Percentiles rank a stretch among this genome's conserved stretches.
Conservation (phyloP, 2,329 filamentous ascomycete genomes). For the Talaromyces verruculosus region DNA sequence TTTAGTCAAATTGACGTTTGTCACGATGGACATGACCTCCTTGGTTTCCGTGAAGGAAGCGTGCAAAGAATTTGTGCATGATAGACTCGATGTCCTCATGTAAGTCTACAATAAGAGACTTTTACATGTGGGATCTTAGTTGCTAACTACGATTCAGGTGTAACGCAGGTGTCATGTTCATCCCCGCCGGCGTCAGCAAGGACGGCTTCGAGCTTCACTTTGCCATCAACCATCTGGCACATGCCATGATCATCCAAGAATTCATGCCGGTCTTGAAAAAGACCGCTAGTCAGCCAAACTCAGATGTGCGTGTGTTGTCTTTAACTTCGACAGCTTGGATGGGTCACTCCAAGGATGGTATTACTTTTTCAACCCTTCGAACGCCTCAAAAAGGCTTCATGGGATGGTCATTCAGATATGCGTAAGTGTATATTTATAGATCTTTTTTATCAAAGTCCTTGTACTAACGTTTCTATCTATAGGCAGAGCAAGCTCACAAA, state of each 20-base stretch:
- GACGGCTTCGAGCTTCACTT: conserved; percentile 42
- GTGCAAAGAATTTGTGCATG: conserved; percentile 33
- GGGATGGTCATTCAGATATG: conserved; percentile 16
- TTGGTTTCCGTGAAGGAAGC: conserved; percentile 43
- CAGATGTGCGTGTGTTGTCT: conserved; percentile 32
- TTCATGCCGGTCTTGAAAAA: conserved; percentile 33
- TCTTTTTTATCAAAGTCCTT: not conserved
- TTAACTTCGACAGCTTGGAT: conserved; percentile 31
- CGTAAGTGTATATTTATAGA: not conserved
- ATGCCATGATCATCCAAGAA: conserved; percentile 40
- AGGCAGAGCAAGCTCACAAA: conserved; percentile 50
- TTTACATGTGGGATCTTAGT: no score
- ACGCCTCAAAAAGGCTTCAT: conserved; percentile 18
- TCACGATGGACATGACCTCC: conserved; percentile 47
- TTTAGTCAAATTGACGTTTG: conserved; percentile 40
- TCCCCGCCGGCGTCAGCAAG: conserved; percentile 36
- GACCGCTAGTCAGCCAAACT: conserved; percentile 28
- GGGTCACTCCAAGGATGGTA: conserved; percentile 25
- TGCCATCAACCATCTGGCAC: conserved; percentile 42
- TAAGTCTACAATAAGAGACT: conserved; percentile 19
- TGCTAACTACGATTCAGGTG: conserved; percentile 6
- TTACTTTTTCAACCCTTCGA: conserved; percentile 13
- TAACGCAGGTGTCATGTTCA: conserved; percentile 47
- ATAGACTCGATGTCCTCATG: conserved; percentile 39
- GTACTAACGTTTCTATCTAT: conserved; percentile 30